Evolutionary conservation across 1,139 yeast genomes (phyloP).

Genomic region (Wickerhamomyces sp.): DNA sequence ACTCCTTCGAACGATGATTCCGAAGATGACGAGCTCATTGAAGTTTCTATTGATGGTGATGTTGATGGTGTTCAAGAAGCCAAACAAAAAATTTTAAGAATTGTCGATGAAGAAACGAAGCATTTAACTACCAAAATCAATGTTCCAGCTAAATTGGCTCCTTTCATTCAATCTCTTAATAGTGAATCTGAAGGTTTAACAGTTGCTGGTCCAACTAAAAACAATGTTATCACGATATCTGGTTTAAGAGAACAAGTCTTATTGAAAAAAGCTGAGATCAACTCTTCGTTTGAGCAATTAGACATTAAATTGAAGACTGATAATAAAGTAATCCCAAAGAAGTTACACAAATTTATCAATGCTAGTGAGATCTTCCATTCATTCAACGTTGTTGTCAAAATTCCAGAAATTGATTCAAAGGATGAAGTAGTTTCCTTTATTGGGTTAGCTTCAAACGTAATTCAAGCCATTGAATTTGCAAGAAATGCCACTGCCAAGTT

Average conservation of each 20-base stretch:
- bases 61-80: slow-evolving; percentile 79
- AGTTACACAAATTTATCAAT: slow-evolving; percentile 47
- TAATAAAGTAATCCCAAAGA: slow-evolving; percentile 43
- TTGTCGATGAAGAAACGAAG: slow-evolving; percentile 74
- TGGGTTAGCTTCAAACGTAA: slow-evolving; percentile 55
- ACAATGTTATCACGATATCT: slow-evolving; percentile 34
- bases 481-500: slow-evolving; percentile 48
- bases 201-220: slow-evolving; percentile 30
- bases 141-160: slow-evolving; percentile 43
- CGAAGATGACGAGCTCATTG: slow-evolving; percentile 51
- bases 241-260: slow-evolving; percentile 65
- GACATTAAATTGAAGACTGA: slow-evolving; percentile 39
- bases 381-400: slow-evolving; percentile 59
- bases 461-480: slow-evolving; percentile 54
- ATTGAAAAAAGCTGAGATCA: slow-evolving; percentile 44
- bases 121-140: slow-evolving; percentile 45
- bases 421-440: slow-evolving; percentile 55
- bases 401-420: slow-evolving; percentile 41
- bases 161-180: slow-evolving; percentile 43
- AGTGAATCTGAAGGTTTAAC: slow-evolving; percentile 24
- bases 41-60: slow-evolving; percentile 77
- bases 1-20: slow-evolving; percentile 33
- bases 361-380: slow-evolving; percentile 41
- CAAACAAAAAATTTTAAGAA: slow-evolving; percentile 60
- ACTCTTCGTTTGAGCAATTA: slow-evolving; percentile 42